A percentile compares a stretch with the other conserved stretches of the same genome.
phyloP scores from a whole-genome alignment of 768 basidiomycete species.

The Russula olivacea region DNA sequence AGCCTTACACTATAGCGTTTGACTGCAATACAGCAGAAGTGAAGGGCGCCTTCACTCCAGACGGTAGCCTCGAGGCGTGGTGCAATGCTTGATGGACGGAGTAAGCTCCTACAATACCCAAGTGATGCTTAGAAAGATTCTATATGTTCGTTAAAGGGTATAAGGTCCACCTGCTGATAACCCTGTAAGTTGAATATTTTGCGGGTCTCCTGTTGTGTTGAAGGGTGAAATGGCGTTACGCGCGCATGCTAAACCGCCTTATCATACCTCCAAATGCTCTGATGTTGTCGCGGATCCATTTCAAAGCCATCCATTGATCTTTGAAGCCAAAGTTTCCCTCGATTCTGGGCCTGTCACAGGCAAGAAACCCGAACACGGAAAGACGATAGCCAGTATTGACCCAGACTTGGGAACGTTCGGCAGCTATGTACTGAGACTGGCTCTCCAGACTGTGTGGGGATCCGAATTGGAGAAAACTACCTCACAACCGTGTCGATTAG shows the following conservation, averaged over 20 bases:
- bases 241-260: not conserved
- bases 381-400: conserved; percentile 75
- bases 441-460: conserved; percentile 57
- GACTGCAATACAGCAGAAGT: conserved; percentile 63
- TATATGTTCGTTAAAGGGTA: not conserved
- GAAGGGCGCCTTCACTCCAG: conserved; percentile 54
- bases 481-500: not conserved
- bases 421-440: conserved; percentile 63
- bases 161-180: conserved; percentile 56
- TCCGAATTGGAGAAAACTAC: conserved; percentile 72
- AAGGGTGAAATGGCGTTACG: not conserved
- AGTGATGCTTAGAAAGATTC: not conserved
- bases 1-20: conserved; percentile 61
- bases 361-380: conserved; percentile 72
- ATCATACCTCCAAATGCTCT: conserved; percentile 56
- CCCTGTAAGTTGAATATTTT: conserved; percentile 56
- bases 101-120: conserved; percentile 48
- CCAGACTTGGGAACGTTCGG: conserved; percentile 61
- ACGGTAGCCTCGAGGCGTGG: conserved; percentile 56
- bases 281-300: conserved; percentile 68
- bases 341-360: conserved; percentile 53
- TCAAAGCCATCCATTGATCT: conserved; percentile 73
- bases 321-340: conserved; percentile 80
- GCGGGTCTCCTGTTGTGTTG: conserved; percentile 45
- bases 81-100: conserved; percentile 72